Evolutionary conservation across 805 yeast genomes (phyloP).

Genomic region (Lachancea meyersii): DNA sequence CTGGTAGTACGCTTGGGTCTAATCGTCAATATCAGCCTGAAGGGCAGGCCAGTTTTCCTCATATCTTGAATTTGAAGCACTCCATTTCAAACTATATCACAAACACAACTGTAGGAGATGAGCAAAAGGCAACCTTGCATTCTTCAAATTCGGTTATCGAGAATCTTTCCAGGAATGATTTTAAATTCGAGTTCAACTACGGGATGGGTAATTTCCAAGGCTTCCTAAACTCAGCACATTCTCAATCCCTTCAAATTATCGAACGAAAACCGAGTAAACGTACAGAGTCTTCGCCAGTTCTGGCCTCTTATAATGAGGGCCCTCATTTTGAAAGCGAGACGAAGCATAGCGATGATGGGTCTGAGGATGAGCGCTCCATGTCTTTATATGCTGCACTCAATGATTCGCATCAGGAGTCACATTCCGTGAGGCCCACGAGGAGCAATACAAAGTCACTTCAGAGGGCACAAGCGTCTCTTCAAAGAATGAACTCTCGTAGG

Average conservation of each 20-base stretch:
- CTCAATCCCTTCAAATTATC: background rate
- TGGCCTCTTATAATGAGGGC: background rate
- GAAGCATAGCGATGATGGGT: slow-evolving; percentile 15
- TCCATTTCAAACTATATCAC: slow-evolving; percentile 26
- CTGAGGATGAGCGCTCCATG: slow-evolving; percentile 65
- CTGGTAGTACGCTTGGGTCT: background rate
- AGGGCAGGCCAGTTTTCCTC: background rate
- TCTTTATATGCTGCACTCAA: slow-evolving; percentile 55
- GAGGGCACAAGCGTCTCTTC: slow-evolving; percentile 59
- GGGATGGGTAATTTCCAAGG: slow-evolving; percentile 11
- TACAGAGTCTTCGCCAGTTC: slow-evolving; percentile 7
- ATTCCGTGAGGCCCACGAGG: slow-evolving; percentile 34
- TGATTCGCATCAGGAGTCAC: slow-evolving; percentile 31
- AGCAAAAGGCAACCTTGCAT: background rate
- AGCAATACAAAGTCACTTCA: slow-evolving; percentile 45
- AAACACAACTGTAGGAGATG: slow-evolving; percentile 3
- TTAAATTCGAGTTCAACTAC: slow-evolving; percentile 32
- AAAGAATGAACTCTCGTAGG: slow-evolving; percentile 54
- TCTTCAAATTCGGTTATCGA: slow-evolving; percentile 17
- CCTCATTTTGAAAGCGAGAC: background rate
- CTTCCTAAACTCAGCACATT: slow-evolving; percentile 4
- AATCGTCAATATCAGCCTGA: background rate
- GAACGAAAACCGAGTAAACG: background rate
- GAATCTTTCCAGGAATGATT: slow-evolving; percentile 26
- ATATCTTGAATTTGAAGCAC: slow-evolving; percentile 15